Conservation (phyloP, 768 basidiomycete species). For the Amanita jacksonii region DNA sequence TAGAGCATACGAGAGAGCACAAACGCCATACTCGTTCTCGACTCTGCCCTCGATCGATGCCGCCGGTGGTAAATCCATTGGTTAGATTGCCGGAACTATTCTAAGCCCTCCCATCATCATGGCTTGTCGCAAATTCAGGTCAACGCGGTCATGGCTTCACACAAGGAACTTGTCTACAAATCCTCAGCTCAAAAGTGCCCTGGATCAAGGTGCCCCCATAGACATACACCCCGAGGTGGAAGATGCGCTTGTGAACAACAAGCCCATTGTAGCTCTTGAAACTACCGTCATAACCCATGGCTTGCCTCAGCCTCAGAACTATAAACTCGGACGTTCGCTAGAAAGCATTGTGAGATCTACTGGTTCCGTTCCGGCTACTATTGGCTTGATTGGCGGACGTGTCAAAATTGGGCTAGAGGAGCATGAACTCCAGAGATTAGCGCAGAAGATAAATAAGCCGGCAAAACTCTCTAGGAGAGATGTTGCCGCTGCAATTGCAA, state of each 20-base stretch:
- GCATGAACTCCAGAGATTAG: constrained; percentile 58
- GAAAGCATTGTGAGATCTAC: constrained; percentile 65
- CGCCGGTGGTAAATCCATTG: constrained; percentile 14
- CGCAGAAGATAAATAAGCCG: constrained; percentile 36
- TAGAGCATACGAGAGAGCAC: constrained; percentile 54
- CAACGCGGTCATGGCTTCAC: neutral
- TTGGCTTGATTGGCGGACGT: constrained; percentile 74
- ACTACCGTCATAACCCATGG: constrained; percentile 91
- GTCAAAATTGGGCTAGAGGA: constrained; percentile 77
- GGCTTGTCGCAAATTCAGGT: neutral
- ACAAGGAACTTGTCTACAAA: neutral
- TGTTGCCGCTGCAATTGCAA: constrained; percentile 63
- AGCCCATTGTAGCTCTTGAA: constrained; percentile 84
- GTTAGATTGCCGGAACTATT: neutral
- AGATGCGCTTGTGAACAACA: constrained; percentile 56
- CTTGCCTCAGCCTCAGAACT: constrained; percentile 73
- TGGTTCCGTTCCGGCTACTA: constrained; percentile 84
- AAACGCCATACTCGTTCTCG: constrained; percentile 37
- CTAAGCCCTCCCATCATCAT: neutral
- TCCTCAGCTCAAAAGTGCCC: constrained; percentile 1
- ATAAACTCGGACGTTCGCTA: constrained; percentile 59
- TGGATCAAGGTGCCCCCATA: constrained; percentile 28
- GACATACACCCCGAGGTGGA: constrained; percentile 80
- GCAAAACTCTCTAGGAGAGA: constrained; percentile 76
- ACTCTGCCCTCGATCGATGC: constrained; percentile 35